Conservation (phyloP, 495 filamentous ascomycete genomes). For the Aspergillus saccharolyticus region DNA sequence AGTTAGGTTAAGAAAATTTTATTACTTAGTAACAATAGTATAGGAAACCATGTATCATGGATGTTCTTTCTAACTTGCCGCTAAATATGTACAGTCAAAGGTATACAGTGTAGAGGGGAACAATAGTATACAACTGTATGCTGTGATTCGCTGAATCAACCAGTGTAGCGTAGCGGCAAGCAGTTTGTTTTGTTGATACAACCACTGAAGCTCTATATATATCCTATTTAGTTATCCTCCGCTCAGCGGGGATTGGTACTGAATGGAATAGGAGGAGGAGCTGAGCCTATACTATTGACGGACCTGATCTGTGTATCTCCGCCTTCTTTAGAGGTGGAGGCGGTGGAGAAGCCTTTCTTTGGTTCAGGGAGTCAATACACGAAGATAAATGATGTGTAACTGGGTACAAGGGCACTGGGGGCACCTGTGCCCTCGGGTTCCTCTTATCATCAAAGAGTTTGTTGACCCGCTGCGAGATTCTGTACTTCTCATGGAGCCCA, state of each 20-base stretch:
- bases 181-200: background rate
- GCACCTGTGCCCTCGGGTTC: conserved; percentile 23
- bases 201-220: no score
- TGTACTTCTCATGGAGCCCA: conserved; percentile 33
- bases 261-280: conserved; percentile 39
- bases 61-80: no score
- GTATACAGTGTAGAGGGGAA: no score
- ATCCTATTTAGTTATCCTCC: conserved; percentile 4
- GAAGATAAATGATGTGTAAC: conserved; percentile 16
- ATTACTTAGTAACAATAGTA: no score
- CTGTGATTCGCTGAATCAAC: no score
- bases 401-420: conserved; percentile 25
- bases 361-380: conserved; percentile 18
- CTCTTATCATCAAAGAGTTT: conserved; percentile 33
- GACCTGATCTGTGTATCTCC: conserved; percentile 34
- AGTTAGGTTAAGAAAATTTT: no score
- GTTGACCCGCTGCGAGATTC: conserved; percentile 27
- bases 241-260: conserved; percentile 43
- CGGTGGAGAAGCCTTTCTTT: conserved; percentile 62
- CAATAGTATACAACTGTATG: no score
- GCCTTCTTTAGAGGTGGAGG: conserved; percentile 61
- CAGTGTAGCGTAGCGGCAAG: no score
- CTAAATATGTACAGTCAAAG: no score
- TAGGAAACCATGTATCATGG: no score
- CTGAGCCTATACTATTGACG: conserved; percentile 22